Conservation (phyloP, 495 filamentous ascomycete species). For the Cairneyella variabilis region DNA sequence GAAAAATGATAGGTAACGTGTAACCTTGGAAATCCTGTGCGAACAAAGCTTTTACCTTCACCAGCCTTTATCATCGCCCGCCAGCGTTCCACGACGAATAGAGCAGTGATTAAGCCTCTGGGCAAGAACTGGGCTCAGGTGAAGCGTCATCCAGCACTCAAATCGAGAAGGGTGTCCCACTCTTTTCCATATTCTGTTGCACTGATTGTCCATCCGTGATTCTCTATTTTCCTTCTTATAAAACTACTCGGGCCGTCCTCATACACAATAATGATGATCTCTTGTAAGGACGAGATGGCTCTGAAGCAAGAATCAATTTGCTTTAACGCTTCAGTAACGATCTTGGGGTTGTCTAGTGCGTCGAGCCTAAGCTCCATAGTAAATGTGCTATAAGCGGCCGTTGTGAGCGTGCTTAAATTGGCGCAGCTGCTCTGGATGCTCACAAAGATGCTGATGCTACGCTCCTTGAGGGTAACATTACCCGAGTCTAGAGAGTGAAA, state of each 20-base stretch:
- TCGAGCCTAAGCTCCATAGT: conserved; percentile 17
- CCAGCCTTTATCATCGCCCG: no score
- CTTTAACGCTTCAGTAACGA: conserved; percentile 16
- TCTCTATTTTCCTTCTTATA: conserved; percentile 19
- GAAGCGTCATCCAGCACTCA: no score
- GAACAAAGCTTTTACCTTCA: no score
- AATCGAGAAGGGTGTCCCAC: no score
- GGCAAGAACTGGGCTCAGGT: no score
- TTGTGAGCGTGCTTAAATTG: conserved; percentile 14
- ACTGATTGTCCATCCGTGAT: conserved; percentile 18
- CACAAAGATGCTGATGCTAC: conserved; percentile 9
- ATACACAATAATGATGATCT: conserved; percentile 18
- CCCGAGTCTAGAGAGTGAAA: conserved; percentile 5
- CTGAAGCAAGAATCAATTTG: conserved; percentile 20
- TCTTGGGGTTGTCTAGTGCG: conserved; percentile 17
- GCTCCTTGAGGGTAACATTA: conserved; percentile 15
- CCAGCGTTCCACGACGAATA: no score
- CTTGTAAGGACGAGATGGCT: conserved; percentile 20
- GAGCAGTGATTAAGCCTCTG: no score
- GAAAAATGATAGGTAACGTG: no score
- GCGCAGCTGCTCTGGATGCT: conserved; percentile 15
- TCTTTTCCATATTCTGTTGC: conserved; percentile 17
- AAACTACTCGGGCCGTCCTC: conserved; percentile 10
- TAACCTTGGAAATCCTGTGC: no score
- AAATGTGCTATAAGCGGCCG: conserved; percentile 12